These are phyloP conservation scores for Herpetomonas muscarum DNA, from an alignment of 208 protist genomes.

Conservation along the genomic window DNA sequence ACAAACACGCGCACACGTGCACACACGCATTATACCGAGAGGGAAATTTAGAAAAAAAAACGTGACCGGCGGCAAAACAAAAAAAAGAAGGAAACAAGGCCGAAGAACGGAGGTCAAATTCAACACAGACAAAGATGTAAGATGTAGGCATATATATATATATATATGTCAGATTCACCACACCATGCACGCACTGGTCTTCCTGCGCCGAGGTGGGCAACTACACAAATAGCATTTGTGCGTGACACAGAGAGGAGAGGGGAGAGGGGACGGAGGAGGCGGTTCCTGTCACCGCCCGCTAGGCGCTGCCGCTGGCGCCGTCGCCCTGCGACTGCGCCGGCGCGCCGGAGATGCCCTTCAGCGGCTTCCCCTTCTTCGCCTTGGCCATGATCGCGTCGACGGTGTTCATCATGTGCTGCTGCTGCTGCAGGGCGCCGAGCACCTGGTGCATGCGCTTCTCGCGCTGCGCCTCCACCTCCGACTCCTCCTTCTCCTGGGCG, in stretches of 20 bases:
- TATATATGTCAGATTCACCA: conserved; percentile 5
- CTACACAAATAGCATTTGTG: too few relatives aligned
- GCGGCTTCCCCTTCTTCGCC: conserved; percentile 34
- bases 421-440: conserved; percentile 76
- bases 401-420: conserved; percentile 87
- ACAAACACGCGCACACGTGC: neutral
- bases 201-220: too few relatives aligned
- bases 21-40: neutral
- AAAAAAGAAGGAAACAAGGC: conserved; percentile 9
- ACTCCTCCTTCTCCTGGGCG: conserved; percentile 45
- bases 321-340: conserved; percentile 17
- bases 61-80: neutral
- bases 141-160: neutral
- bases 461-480: conserved; percentile 35
- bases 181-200: neutral
- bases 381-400: conserved; percentile 71
- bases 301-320: conserved; percentile 12
- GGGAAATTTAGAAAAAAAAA: conserved; percentile 8
- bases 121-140: neutral
- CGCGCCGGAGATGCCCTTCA: conserved; percentile 52
- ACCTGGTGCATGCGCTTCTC: conserved; percentile 60
- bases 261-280: too few relatives aligned
- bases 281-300: too few relatives aligned
- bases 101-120: conserved; percentile 3
- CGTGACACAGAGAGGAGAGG: too few relatives aligned